Percentiles rank a stretch among this genome's conserved stretches.
These are phyloP conservation scores for Penicillium hordei DNA, from an alignment of 2,329 filamentous ascomycete species.

Conservation along the genomic window DNA sequence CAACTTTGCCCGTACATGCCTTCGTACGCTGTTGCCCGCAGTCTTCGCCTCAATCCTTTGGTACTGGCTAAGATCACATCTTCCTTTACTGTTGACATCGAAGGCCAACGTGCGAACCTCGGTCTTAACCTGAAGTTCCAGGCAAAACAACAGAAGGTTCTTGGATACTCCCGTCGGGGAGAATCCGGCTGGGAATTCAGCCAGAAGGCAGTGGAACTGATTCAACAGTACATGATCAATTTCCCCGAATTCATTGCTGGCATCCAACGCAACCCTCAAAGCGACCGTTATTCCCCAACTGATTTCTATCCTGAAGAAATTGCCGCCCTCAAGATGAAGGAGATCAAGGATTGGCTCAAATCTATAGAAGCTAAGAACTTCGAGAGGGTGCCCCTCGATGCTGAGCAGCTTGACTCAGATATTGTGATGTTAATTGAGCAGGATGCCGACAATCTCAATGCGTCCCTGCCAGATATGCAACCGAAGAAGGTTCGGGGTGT, in stretches of 20 bases:
- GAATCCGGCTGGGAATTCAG: conserved; percentile 95
- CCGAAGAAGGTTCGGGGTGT: conserved; percentile 74
- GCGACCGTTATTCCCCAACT: conserved; percentile 77
- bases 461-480: conserved; percentile 54
- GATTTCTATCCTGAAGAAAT: conserved; percentile 78
- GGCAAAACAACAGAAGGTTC: conserved; percentile 87
- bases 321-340: conserved; percentile 80
- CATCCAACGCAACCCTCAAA: conserved; percentile 80
- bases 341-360: conserved; percentile 92
- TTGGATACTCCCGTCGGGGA: conserved; percentile 89
- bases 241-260: conserved; percentile 95
- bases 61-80: conserved; percentile 95
- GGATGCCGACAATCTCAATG: conserved; percentile 65
- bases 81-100: conserved; percentile 81
- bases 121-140: conserved; percentile 98
- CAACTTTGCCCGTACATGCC: conserved; percentile 73
- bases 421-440: conserved; percentile 78
- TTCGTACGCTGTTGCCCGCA: conserved; percentile 82
- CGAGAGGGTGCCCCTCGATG: conserved; percentile 92
- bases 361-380: conserved; percentile 86
- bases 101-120: conserved; percentile 80
- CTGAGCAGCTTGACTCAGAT: conserved; percentile 91
- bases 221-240: conserved; percentile 84
- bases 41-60: conserved; percentile 77
- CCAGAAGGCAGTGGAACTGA: conserved; percentile 72